phyloP scores from a whole-genome alignment of 257 asterid genomes.

The Lithospermum erythrorhizon region DNA sequence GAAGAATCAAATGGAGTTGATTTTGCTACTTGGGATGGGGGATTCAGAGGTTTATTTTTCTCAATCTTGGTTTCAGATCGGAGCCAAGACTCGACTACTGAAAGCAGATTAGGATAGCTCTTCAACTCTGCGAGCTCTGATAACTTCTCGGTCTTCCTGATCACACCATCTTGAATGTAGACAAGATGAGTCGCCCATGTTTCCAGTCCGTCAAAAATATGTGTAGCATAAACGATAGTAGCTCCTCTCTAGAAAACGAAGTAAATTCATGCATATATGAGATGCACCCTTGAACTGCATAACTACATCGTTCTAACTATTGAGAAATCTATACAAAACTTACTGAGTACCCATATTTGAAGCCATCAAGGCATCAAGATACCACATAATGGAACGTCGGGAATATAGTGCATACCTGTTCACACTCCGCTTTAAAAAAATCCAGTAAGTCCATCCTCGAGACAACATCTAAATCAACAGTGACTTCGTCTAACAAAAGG shows the following conservation, averaged over 20 bases:
- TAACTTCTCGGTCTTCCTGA: constrained; percentile 64
- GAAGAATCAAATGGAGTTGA: constrained; percentile 63
- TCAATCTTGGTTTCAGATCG: constrained; percentile 64
- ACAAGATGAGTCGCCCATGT: constrained; percentile 87
- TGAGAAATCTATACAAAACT: too few relatives aligned
- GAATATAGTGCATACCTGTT: constrained; percentile 38
- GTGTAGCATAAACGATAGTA: constrained; percentile 86
- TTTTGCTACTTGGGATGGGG: constrained; percentile 25
- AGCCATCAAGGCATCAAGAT: too few relatives aligned
- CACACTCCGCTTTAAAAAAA: constrained; percentile 84
- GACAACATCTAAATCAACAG: constrained; percentile 91
- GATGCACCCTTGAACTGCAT: too few relatives aligned
- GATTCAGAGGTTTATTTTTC: constrained; percentile 42
- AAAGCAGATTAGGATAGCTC: constrained; percentile 48
- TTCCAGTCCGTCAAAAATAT: constrained; percentile 93
- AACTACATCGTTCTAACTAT: neutral
- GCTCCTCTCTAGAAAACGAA: constrained; percentile 69
- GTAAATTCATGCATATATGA: constrained; percentile 1
- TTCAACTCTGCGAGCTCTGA: constrained; percentile 59
- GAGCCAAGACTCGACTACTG: constrained; percentile 86
- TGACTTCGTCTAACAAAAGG: constrained; percentile 92
- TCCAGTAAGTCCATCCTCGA: constrained; percentile 96
- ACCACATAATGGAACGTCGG: constrained; percentile 1
- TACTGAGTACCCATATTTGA: too few relatives aligned
- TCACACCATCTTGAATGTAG: constrained; percentile 74